Conservation (phyloP, 2,329 filamentous ascomycete species). For the Cordyceps pruinosa region DNA sequence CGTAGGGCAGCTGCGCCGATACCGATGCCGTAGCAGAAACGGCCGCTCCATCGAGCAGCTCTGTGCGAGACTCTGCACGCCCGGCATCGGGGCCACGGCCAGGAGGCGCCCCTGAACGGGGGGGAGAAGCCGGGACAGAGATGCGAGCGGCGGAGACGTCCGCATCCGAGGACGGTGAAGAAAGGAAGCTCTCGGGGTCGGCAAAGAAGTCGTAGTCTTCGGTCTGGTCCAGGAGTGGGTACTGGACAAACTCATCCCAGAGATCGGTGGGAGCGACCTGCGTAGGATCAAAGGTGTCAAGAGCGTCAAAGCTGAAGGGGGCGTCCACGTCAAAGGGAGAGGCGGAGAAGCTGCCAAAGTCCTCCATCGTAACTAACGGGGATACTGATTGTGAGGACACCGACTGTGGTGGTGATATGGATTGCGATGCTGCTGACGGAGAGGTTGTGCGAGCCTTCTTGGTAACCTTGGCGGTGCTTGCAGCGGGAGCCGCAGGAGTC, state of each 20-base stretch:
- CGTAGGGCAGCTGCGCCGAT: conserved; percentile 32
- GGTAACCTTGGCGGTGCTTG: conserved; percentile 2
- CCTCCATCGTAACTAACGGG: not conserved
- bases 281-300: conserved; percentile 15
- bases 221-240: conserved; percentile 29
- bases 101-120: conserved; percentile 5
- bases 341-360: conserved; percentile 3
- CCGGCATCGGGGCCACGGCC: conserved; percentile 8
- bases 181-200: conserved; percentile 36
- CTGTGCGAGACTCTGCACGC: conserved; percentile 8
- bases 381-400: conserved; percentile 6
- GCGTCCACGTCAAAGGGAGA: conserved; percentile 17
- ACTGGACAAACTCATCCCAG: conserved; percentile 43
- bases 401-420: conserved; percentile 8
- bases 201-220: conserved; percentile 40
- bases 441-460: conserved; percentile 10
- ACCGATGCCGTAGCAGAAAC: not conserved
- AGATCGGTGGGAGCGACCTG: conserved; percentile 20
- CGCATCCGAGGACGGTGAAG: conserved; percentile 27
- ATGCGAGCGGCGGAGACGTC: conserved; percentile 13
- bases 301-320: conserved; percentile 4
- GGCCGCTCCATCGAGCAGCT: not conserved
- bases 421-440: conserved; percentile 15
- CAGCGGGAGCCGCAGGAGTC: conserved; percentile 18
- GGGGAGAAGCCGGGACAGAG: conserved; percentile 19